phyloP scores from a whole-genome alignment of 768 basidiomycete species.

The Hypsizygus marmoreus region DNA sequence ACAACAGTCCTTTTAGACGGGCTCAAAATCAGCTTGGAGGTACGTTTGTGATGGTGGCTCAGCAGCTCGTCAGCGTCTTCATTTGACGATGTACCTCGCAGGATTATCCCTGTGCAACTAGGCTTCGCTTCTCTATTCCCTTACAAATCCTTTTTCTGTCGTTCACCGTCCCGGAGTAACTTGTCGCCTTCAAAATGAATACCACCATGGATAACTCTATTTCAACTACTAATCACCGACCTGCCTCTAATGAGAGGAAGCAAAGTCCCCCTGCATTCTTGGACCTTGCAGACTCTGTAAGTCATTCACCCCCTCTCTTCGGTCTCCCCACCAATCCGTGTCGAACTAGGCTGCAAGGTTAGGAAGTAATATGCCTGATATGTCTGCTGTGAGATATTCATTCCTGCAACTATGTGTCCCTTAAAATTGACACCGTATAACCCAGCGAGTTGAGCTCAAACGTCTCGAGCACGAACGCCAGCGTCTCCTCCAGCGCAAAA shows the following conservation, averaged over 20 bases:
- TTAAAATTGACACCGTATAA: conserved; percentile 10
- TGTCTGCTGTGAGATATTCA: conserved; percentile 69
- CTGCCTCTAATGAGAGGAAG: conserved; percentile 70
- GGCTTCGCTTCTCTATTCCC: conserved; percentile 54
- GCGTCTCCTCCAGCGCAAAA: conserved; percentile 79
- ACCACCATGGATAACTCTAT: conserved; percentile 69
- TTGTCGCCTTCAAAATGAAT: conserved; percentile 65
- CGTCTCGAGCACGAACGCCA: conserved; percentile 91
- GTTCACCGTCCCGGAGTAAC: conserved; percentile 57
- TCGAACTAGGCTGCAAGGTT: conserved; percentile 70
- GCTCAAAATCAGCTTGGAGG: conserved; percentile 75
- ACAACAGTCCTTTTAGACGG: conserved; percentile 79
- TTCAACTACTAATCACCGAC: conserved; percentile 71
- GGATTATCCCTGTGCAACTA: conserved; percentile 71
- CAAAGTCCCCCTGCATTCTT: conserved; percentile 91
- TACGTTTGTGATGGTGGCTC: conserved; percentile 37
- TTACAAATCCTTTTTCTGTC: conserved; percentile 54
- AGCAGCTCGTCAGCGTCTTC: conserved; percentile 23
- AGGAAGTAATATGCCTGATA: conserved; percentile 84
- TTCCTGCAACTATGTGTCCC: conserved; percentile 3
- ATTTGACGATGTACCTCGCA: conserved; percentile 28
- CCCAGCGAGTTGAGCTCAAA: conserved; percentile 88
- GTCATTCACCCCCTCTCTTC: conserved; percentile 32
- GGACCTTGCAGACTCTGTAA: conserved; percentile 90
- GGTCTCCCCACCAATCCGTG: conserved; percentile 19